Base-by-base conservation (phyloP, 371 early-diverging fungal species). In the Lichtheimia ornata region DNA sequence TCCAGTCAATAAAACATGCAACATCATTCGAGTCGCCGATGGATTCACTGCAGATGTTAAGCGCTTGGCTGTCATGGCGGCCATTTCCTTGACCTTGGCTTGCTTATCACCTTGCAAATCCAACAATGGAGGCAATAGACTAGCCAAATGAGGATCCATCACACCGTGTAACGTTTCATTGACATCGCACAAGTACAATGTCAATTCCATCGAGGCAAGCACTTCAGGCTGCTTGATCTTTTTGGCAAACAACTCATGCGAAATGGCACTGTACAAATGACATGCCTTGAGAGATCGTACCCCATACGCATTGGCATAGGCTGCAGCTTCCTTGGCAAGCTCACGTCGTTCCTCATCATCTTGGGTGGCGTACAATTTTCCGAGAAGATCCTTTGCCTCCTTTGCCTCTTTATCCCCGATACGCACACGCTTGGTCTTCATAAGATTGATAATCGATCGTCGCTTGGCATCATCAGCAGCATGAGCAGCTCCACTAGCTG, bases 101-200 rank as follows among this genome's bases (percentile, higher is more conserved):
- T 77, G 77, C 74, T 91, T 90, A 66, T 91, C 92, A 22, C 88
- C 87, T 60, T 85, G 83, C 40, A 79, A 57, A 58, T 88, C 88
- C 55, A 90, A 72, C 15, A 89, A 59, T 27, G 66, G 70, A 18
- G 84, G 72, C 20, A 88, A 60, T 62, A 85, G 64, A 24, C 74
- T 76, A 6, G 84, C 50, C 55, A 89, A 57, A 68, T 77, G 85
- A n/a, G 92, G 90, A 62, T 88, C 90, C 18, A 72, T 65, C 45
- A 78, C 75, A 60, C 83, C 82, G 11, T 82, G 69, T 18, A 73
- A 27, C 30, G 28, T 59, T 28, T 72, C 64, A 51, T 83, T 66
- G 5, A 62, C 43, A n/a, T 58, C 62, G 12, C 62, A 54, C 53
- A 62, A 55, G 24, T 49, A 42, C 14, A 49, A 24, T 9, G 56